Conservation (phyloP, 1,284 basidiomycete species). For the Farysia itapuensis region DNA sequence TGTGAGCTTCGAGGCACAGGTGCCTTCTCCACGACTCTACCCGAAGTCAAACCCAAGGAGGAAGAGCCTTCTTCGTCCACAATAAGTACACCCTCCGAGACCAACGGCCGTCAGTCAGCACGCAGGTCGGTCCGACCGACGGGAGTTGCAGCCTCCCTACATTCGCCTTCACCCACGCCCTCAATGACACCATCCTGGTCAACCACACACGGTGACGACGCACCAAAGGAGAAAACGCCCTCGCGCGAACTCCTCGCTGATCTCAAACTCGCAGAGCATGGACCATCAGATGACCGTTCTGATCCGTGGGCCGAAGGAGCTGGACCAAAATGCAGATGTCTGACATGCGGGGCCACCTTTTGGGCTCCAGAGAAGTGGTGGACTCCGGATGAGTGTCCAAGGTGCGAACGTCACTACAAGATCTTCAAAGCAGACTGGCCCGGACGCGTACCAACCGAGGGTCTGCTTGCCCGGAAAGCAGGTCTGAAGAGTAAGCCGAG, state of each 20-base stretch:
- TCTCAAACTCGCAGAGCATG: conserved; percentile 37
- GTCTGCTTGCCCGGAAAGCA: conserved; percentile 14
- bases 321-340: conserved; percentile 45
- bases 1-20: conserved; percentile 77
- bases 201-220: conserved; percentile 7
- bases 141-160: conserved; percentile 13
- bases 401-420: conserved; percentile 58
- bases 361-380: conserved; percentile 58
- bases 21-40: conserved; percentile 57
- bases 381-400: conserved; percentile 55
- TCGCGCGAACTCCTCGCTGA: conserved; percentile 27
- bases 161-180: conserved; percentile 32
- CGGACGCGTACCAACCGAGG: conserved; percentile 31
- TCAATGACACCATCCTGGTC: conserved; percentile 4
- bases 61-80: conserved; percentile 9
- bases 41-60: conserved; percentile 7
- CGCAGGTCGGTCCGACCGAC: conserved; percentile 17
- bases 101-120: conserved; percentile 26
- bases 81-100: conserved; percentile 5
- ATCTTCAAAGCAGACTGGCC: conserved; percentile 59
- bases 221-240: conserved; percentile 21
- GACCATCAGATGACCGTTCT: conserved; percentile 31
- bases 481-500: conserved; percentile 31
- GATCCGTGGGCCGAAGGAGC: conserved; percentile 35
- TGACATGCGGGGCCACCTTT: conserved; percentile 52